These are phyloP conservation scores for Umbilicus rupestris DNA, from an alignment of 164 flowering plant species.

Conservation along the genomic window DNA sequence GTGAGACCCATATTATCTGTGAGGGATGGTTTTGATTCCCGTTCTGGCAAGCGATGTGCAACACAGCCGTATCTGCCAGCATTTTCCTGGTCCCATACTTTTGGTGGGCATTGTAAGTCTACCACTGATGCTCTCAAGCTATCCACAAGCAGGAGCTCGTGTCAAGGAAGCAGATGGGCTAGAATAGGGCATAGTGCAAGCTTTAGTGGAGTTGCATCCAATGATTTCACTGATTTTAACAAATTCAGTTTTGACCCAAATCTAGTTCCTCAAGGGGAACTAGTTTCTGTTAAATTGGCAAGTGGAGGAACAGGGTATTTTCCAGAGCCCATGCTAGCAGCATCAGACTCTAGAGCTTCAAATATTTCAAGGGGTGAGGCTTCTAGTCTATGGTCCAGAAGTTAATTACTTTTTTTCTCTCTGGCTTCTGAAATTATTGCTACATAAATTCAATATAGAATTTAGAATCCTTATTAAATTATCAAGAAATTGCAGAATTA, in stretches of 20 bases:
- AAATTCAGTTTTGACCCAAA: constrained; percentile 40
- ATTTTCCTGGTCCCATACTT: constrained; percentile 77
- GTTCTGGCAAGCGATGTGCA: constrained; percentile 31
- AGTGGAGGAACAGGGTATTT: constrained; percentile 12
- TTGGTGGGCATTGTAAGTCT: constrained; percentile 43
- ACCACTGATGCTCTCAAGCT: constrained; percentile 46
- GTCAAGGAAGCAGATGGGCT: constrained; percentile 60
- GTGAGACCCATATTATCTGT: constrained; percentile 31
- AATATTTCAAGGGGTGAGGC: constrained; percentile 26
- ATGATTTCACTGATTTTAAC: constrained; percentile 35
- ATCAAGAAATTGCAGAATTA: no score
- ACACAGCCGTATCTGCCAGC: constrained; percentile 50
- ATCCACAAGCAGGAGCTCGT: constrained; percentile 33
- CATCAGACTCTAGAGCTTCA: constrained; percentile 17
- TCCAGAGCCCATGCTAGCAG: background rate
- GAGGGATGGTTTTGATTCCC: constrained; percentile 31
- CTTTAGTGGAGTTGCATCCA: constrained; percentile 23
- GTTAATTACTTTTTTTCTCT: no score
- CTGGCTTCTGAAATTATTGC: background rate
- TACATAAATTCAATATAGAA: background rate
- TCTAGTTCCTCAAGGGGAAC: constrained; percentile 30
- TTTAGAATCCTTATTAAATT: background rate
- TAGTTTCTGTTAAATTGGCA: constrained; percentile 14
- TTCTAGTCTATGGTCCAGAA: constrained; percentile 2
- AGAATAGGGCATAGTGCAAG: constrained; percentile 31